These are phyloP conservation scores for Dimocarpus longan DNA, from an alignment of 345 rosid species.

Conservation along the genomic window DNA sequence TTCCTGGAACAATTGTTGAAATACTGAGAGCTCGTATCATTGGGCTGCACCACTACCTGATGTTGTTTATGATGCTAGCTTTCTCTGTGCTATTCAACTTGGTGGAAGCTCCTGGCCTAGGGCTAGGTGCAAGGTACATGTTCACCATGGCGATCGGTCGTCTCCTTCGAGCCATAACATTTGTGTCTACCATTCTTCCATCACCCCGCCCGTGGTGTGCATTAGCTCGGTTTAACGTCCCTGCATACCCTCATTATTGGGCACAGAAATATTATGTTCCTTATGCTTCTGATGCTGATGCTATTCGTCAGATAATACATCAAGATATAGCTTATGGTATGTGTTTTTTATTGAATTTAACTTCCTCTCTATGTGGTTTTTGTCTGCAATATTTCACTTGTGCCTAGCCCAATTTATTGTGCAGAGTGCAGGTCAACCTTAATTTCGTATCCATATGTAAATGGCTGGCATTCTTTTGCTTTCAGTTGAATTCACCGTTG, in stretches of 20 bases:
- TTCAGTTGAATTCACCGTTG: background rate
- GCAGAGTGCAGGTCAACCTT: background rate
- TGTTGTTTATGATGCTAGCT: constrained; percentile 85
- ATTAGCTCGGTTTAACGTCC: constrained; percentile 61
- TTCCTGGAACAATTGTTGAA: constrained; percentile 66
- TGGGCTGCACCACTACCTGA: constrained; percentile 83
- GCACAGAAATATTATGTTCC: constrained; percentile 91
- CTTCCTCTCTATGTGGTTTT: constrained; percentile 10
- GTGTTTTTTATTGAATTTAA: constrained; percentile 10
- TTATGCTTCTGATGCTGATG: constrained; percentile 66
- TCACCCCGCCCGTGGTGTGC: constrained; percentile 98
- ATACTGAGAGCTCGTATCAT: constrained; percentile 82
- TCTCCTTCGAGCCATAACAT: constrained; percentile 85
- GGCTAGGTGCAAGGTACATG: constrained; percentile 88
- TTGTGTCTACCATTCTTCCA: constrained; percentile 84
- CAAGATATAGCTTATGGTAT: constrained; percentile 72
- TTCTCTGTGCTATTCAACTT: constrained; percentile 85
- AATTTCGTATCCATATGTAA: background rate
- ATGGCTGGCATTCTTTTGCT: background rate
- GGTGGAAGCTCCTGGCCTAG: constrained; percentile 90
- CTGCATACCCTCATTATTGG: constrained; percentile 83
- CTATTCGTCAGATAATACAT: constrained; percentile 60
- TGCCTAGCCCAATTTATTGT: background rate
- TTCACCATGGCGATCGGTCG: constrained; percentile 95
- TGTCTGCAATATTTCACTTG: background rate